Base-by-base conservation (phyloP, 2,329 filamentous ascomycete genomes). In the Trichoderma sp. region DNA sequence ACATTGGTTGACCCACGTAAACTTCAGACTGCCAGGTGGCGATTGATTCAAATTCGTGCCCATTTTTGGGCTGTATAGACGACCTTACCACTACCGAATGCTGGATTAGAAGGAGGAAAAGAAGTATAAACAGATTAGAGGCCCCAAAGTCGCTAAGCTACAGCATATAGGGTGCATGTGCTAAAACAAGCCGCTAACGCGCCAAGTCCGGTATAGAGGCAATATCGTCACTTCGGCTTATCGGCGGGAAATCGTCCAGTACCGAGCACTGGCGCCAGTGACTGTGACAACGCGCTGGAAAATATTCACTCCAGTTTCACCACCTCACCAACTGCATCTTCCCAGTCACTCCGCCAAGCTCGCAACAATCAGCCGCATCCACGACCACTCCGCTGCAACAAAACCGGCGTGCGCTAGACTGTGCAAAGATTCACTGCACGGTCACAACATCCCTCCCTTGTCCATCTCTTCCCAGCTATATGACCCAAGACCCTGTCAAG, bases 401-500 rank as follows among this genome's bases (percentile, higher is more conserved):
- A 21, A 21, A 54, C 60, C 69, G 58, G 43, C 54, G 56, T 71
- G 69, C 69, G 64, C 71, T 59, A 76, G 84, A 83, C 85, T 87
- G 86, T 87, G 86, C 85, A 80, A 76, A 76, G 71, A 74, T 69
- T 72, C 72, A 74, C 77, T 78, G 86, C 85, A 87, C 85, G 85
- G 86, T 85, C 80, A 76, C 74, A 75, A 72, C 70, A 72, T 65
- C 69, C 72, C 72, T 60, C 66, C 74, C 75, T 76, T 51, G 28
- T 75, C 74, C 72, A 77, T 74, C 76, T 74, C 72, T 75, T 73
- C 76, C 77, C 78, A 83, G 79, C 87, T 90, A 85, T 88, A 90
- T 90, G 88, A 88, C 89, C 83, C 83, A 81, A 85, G 85, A 84
- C 83, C 82, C 81, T 72, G 76, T 76, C 75, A 81, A 83, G 77